Base-by-base conservation (phyloP, 306 rosid genomes). In the Rubus parviflorus region DNA sequence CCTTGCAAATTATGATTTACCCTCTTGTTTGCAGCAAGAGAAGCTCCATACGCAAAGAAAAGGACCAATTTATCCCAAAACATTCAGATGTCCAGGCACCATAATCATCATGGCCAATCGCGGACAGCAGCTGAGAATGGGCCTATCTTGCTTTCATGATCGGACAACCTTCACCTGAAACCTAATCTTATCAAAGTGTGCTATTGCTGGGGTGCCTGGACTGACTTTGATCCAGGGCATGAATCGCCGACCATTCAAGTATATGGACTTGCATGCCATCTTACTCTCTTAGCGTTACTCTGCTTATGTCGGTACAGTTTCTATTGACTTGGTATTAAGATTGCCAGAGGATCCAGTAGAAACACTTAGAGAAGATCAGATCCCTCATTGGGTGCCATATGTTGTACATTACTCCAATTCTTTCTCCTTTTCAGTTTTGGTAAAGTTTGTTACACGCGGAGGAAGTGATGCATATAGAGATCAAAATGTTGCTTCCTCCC, bases 1-100 rank as follows among this genome's bases (percentile, higher is more conserved):
- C n/a, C 65, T 42, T 48, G 70, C 68, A 66, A 80, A 61, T 70
- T 83, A 46, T 73, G 49, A 47, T 68, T 54, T 42, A 60, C 73
- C 62, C 30, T 45, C 8, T 60, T 8, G 48, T 75, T 71, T 85
- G 90, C 86, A 96, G 98, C 92, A 69, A 87, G 99, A 85, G 98
- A 89, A 48, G 97, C 99, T 71, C 99, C 99, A 42, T 92, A 92
- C 77, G 98, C 97, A 53, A 91, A 96, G 75, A 85, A 89, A 51
- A 87, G 99, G 85, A 96, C 98, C 56, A 90, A 92, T 17, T 84
- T 83, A 72, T 89, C 97, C 57, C 97, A 97, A 60, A 93, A 96
- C 80, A 86, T 96, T 77, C 99, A 96, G 81, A 83, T 92, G 94
- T 65, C 87, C 40, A 86, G 86, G 90, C 97, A 92, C 78, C 87